Base-by-base conservation (phyloP, 768 basidiomycete genomes). In the Hydnum rufescens region DNA sequence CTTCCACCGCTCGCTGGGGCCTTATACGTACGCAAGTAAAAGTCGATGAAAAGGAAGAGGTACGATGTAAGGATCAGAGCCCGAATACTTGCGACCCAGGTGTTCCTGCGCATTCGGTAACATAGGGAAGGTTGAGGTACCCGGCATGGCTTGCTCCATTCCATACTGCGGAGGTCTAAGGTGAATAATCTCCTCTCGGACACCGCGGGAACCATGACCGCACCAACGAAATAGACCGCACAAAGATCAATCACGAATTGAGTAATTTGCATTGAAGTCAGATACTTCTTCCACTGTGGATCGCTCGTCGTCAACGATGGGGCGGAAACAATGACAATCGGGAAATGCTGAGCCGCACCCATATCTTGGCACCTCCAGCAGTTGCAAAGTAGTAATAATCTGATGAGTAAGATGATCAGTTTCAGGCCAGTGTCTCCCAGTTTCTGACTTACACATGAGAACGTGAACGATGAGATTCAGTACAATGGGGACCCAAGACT, bases 281-380 rank as follows among this genome's bases (percentile, higher is more conserved):
- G 67, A 67, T 99, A 90, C 67, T 90, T 90, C 73, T 99, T 99
- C 95, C 95, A 99, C n/a, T n/a, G n/a, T n/a, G n/a, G n/a, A n/a
- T n/a, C n/a, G n/a, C n/a, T n/a, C n/a, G n/a, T n/a, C n/a, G n/a
- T n/a, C n/a, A n/a, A n/a, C n/a, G n/a, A n/a, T n/a, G n/a, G n/a
- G n/a, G n/a, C n/a, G n/a, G n/a, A n/a, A n/a, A n/a, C n/a, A n/a
- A n/a, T n/a, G n/a, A n/a, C n/a, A n/a, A n/a, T n/a, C n/a, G n/a
- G n/a, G n/a, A n/a, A n/a, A n/a, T n/a, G n/a, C n/a, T n/a, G n/a
- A n/a, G n/a, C n/a, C n/a, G n/a, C n/a, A n/a, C n/a, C 90, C 95
- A 97, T 67, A 97, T 88, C 69, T 74, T 86, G 62, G 82, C 83
- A 57, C 95, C 95, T 62, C 93, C 89, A 49, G 95, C 90, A 50